Evolutionary conservation across 2,329 filamentous ascomycete genomes (phyloP), one percentile per base, ranked within the genome.

Genomic region (Curvularia verruculosa): DNA sequence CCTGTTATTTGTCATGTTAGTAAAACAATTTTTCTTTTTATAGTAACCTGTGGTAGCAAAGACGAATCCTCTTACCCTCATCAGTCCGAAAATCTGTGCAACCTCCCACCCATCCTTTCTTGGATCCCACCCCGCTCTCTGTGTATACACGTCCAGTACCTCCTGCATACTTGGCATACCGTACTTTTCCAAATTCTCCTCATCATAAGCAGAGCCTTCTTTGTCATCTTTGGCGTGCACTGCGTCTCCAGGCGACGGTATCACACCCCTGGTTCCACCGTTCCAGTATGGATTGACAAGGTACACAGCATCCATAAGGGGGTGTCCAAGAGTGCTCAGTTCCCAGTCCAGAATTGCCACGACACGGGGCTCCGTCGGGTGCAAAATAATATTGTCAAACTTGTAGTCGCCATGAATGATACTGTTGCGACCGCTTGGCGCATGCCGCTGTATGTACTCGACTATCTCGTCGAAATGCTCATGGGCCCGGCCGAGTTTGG

Each of bases 341-440:
- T 98, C 94, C 94, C 94, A 98, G 79, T 98, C 95, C 7, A 98
- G 79, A 51, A 98, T 91, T 1, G 92, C 94, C 77, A 98, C 92
- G 13, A 98, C 92, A 45, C 88, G 82, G 5, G 93, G 87, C 75
- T 94, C 89, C 0, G 90, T 93, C 76, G 89, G 89, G 79, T 96
- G 91, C 75, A 96, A 96, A 19, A 81, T 78, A 5, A 82, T 59
- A 52, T 82, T 83, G 57, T 82, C 80, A 50, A 82, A 96, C 81
- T 98, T 98, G 82, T 93, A 98, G 76, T 98, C 94, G 12, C 94
- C 94, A 70, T 98, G 94, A 29, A 98, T 87, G 60, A 96, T 84
- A 7, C 88, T 89, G n/a, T 84, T 87, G 57, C 90, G 83, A 71
- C 97, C 93, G 54, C 81, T 79, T 0, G 94, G 93, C 75, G 70